A percentile compares a stretch with the other conserved stretches of the same genome.
phyloP scores from a whole-genome alignment of 108 stramenopile species.

The Cyclotella baltica region DNA sequence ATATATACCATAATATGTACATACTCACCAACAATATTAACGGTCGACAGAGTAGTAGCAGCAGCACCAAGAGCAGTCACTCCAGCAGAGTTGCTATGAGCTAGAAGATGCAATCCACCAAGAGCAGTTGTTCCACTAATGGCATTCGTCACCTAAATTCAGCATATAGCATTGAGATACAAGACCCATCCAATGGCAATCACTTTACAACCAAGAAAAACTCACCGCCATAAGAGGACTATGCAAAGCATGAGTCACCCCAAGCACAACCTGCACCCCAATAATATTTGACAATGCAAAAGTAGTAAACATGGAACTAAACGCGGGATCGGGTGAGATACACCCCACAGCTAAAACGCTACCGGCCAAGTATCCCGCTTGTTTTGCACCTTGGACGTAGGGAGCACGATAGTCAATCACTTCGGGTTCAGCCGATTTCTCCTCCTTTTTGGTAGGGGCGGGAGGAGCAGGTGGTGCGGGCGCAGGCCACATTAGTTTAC shows the following conservation, averaged over 20 bases:
- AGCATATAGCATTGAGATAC: no score
- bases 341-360: conserved; percentile 87
- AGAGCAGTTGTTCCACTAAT: conserved; percentile 98
- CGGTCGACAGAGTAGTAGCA: conserved; percentile 93
- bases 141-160: conserved; percentile 84
- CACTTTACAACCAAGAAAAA: background rate
- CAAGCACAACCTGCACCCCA: conserved; percentile 96
- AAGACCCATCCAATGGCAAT: no score
- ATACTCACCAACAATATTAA: conserved; percentile 92
- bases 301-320: conserved; percentile 95
- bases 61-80: conserved; percentile 87
- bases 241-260: conserved; percentile 97
- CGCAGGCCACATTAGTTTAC: conserved; percentile 92
- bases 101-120: conserved; percentile 97
- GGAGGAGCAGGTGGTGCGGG: conserved; percentile 82
- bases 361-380: conserved; percentile 74
- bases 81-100: conserved; percentile 72
- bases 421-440: conserved; percentile 50
- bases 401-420: conserved; percentile 84
- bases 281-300: conserved; percentile 95
- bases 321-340: conserved; percentile 92
- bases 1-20: background rate
- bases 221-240: conserved; percentile 97
- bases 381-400: conserved; percentile 75
- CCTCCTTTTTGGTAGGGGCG: conserved; percentile 57